Conservation (phyloP, 768 basidiomycete genomes). For the Termitomyces sp. region DNA sequence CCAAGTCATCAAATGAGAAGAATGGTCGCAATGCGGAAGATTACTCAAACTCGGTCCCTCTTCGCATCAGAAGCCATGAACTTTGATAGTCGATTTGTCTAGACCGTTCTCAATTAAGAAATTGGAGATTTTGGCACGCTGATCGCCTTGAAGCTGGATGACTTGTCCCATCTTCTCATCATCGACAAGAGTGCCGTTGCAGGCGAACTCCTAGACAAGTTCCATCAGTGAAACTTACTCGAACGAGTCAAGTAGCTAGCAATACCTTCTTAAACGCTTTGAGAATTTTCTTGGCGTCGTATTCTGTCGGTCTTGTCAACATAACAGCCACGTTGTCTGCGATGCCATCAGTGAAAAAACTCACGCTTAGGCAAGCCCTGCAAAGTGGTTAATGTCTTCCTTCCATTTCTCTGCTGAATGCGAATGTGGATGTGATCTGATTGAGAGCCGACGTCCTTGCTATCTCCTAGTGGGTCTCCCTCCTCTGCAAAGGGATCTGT, state of each 20-base stretch:
- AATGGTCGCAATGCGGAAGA: constrained; percentile 4
- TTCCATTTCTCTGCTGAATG: constrained; percentile 98
- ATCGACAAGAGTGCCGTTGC: constrained; percentile 95
- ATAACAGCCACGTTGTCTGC: not conserved
- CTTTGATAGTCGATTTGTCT: constrained; percentile 70
- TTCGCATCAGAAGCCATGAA: constrained; percentile 74
- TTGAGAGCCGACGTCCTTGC: constrained; percentile 74
- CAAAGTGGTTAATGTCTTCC: constrained; percentile 96
- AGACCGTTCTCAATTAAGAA: constrained; percentile 87
- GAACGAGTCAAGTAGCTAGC: not conserved
- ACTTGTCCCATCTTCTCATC: constrained; percentile 96
- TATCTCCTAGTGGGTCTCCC: constrained; percentile 73
- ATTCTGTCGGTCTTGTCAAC: constrained; percentile 48
- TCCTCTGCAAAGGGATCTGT: constrained; percentile 96
- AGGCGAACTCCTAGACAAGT: constrained; percentile 80
- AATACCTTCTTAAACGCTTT: constrained; percentile 97
- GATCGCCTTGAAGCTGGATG: constrained; percentile 98
- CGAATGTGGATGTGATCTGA: constrained; percentile 90
- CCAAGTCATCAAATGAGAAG: not conserved
- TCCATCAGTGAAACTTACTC: not conserved
- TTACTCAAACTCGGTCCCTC: constrained; percentile 1
- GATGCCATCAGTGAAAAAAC: constrained; percentile 17
- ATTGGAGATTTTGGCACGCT: constrained; percentile 81
- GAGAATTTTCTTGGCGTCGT: constrained; percentile 95
- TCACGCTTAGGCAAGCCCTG: constrained; percentile 89